Conservation (phyloP, 2,329 filamentous ascomycete species). For the Salinomyces thailandicus region DNA sequence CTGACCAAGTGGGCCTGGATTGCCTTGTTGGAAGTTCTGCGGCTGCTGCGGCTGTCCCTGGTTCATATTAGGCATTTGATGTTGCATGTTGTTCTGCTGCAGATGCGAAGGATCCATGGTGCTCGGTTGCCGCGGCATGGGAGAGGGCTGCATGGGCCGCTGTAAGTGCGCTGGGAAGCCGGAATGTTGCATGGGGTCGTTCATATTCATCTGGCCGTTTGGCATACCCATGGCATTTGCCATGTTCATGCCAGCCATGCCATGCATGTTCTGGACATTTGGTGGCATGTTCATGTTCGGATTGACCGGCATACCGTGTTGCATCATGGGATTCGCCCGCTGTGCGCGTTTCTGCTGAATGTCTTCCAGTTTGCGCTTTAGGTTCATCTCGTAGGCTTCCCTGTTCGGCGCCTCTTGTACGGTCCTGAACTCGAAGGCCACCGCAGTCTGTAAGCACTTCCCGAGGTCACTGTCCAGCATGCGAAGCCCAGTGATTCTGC, state of each 20-base stretch:
- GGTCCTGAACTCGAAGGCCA: conserved; percentile 17
- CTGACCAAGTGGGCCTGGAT: neutral
- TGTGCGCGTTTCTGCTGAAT: conserved; percentile 16
- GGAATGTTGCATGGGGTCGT: conserved; percentile 10
- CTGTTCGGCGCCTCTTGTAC: conserved; percentile 17
- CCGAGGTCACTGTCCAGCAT: conserved; percentile 2
- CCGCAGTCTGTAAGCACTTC: conserved; percentile 18
- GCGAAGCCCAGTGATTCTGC: conserved; percentile 5
- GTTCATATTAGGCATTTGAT: conserved; percentile 7
- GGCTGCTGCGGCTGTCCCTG: conserved; percentile 6
- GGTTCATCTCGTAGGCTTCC: conserved; percentile 18
- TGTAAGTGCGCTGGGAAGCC: conserved; percentile 19
- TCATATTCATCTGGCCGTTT: conserved; percentile 15
- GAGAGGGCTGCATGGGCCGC: conserved; percentile 21
- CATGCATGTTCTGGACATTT: conserved; percentile 25
- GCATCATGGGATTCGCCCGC: conserved; percentile 3
- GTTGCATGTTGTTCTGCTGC: conserved; percentile 11
- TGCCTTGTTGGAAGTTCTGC: conserved; percentile 9
- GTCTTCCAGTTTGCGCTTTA: conserved; percentile 19
- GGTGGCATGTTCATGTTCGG: conserved; percentile 2
- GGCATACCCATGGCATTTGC: conserved; percentile 14
- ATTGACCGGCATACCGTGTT: conserved; percentile 3
- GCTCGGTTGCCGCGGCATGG: conserved; percentile 11
- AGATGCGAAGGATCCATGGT: conserved; percentile 19
- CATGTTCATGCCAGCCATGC: conserved; percentile 14